Evolutionary conservation across 345 rosid genomes (phyloP).

Genomic region (Anastatica hierochuntica): DNA sequence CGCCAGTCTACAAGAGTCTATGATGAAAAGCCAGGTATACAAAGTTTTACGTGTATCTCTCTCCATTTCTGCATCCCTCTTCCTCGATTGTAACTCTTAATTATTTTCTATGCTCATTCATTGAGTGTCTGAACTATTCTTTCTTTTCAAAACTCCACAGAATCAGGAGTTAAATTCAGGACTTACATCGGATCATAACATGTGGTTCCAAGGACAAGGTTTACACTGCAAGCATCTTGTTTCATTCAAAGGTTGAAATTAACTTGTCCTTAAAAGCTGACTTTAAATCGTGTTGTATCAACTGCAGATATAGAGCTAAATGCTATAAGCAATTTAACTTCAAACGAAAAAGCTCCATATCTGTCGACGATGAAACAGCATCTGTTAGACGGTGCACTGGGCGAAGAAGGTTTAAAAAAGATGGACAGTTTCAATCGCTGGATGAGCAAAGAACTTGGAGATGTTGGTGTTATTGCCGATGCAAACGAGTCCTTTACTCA

Average conservation of each 20-base stretch:
- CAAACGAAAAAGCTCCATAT: constrained; percentile 44
- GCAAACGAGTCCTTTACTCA: constrained; percentile 49
- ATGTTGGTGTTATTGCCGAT: constrained; percentile 72
- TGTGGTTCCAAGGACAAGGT: constrained; percentile 35
- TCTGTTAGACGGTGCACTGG: constrained; percentile 35
- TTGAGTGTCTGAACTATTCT: not conserved
- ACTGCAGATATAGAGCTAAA: constrained; percentile 32
- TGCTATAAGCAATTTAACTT: constrained; percentile 17
- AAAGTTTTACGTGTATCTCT: not conserved
- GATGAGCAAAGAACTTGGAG: constrained; percentile 92
- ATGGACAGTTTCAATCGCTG: constrained; percentile 87
- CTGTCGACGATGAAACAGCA: constrained; percentile 39
- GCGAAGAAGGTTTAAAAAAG: constrained; percentile 67
- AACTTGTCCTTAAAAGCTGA: constrained; percentile 3
- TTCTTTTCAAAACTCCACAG: constrained; percentile 13
- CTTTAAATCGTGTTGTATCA: constrained; percentile 13
- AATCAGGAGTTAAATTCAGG: constrained; percentile 35
- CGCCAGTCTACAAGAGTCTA: constrained; percentile 32
- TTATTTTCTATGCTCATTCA: not conserved
- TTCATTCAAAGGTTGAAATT: not conserved
- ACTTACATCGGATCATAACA: constrained; percentile 22
- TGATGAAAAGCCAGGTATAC: constrained; percentile 50
- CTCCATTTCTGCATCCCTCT: not conserved
- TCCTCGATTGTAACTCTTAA: not conserved
- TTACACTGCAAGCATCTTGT: constrained; percentile 15